Base-by-base conservation (phyloP, 306 rosid genomes). In the Cucumis cinereus region DNA sequence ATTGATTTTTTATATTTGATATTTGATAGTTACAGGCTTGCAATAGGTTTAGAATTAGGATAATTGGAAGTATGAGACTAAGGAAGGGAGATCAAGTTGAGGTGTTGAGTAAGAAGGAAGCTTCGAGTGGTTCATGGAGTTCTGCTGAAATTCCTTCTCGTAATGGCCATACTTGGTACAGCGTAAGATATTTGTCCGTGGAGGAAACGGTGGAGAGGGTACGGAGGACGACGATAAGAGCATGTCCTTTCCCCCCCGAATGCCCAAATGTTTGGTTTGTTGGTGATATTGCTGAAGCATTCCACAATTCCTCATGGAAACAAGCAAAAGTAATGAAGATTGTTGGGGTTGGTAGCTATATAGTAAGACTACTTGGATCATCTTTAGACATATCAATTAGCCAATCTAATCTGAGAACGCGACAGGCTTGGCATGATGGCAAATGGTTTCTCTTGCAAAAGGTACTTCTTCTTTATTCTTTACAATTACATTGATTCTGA, bases 251-350 rank as follows among this genome's bases (percentile, higher is more conserved):
- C 52, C 79, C 49, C 10, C 77, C 69, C 24, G 41, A 36, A 79
- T 77, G 76, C 61, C 12, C 52, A 23, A 79, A 81, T 41, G 38
- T 66, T 74, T 91, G 90, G 95, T 70, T 38, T 17, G 84, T 74
- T 56, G 86, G 86, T 73, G 90, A 91, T 84, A 52, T 85, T 71
- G 87, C 81, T 53, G 98, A 94, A 85, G 90, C 89, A 40, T 89
- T 84, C 43, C 81, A 82, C 82, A 77, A 1, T 60, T 86, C 83
- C 72, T 89, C 86, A n/a, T 94, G 98, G 98, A 89, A 84, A 83
- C 82, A 80, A 45, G 95, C 92, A 12, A 79, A 50, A 61, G 79
- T 89, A 72, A 57, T 74, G 70, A 79, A 77, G 75, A 75, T 78
- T 79, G 14, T 81, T 17, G 84, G 84, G 20, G 80, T 64, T 30